phyloP scores from a whole-genome alignment of 1,284 basidiomycete species.

The Austropuccinia psidii region DNA sequence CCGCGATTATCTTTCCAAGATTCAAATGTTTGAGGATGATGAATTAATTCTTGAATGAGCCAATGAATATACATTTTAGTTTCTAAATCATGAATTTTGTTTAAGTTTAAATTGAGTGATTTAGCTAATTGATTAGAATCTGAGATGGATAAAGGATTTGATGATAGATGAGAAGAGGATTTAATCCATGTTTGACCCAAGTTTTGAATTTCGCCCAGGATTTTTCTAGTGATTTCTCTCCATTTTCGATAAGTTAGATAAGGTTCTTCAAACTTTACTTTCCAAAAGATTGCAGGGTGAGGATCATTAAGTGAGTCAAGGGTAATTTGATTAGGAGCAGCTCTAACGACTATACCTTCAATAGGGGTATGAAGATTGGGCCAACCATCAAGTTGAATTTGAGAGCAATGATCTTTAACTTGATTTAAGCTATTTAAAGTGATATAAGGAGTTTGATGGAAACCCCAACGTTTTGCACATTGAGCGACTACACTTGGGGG shows the following conservation, averaged over 20 bases:
- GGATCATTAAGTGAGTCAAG: constrained; percentile 39
- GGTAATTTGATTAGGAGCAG: no score
- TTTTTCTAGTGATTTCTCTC: constrained; percentile 79
- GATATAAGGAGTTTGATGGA: constrained; percentile 68
- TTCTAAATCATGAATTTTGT: constrained; percentile 21
- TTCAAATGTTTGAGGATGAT: constrained; percentile 16
- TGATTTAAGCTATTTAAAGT: constrained; percentile 59
- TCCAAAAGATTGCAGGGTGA: constrained; percentile 80
- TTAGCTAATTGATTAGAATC: not conserved
- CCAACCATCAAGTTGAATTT: constrained; percentile 53
- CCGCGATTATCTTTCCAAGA: constrained; percentile 13
- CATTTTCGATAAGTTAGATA: constrained; percentile 98
- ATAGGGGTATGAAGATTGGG: constrained; percentile 77
- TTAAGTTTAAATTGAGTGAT: constrained; percentile 11
- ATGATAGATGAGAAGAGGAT: not conserved
- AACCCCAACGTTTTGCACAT: constrained; percentile 84
- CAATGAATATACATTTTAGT: constrained; percentile 20
- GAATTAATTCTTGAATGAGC: constrained; percentile 12
- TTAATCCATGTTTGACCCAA: no score
- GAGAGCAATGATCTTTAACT: constrained; percentile 52
- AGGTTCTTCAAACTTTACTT: constrained; percentile 97
- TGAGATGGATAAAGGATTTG: not conserved
- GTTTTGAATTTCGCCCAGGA: constrained; percentile 41
- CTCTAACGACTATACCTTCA: constrained; percentile 86
- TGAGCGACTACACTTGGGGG: constrained; percentile 61